Percentiles rank a stretch among this genome's conserved stretches.
phyloP scores from a whole-genome alignment of 2,329 filamentous ascomycete genomes.

The Penicillium expansum region DNA sequence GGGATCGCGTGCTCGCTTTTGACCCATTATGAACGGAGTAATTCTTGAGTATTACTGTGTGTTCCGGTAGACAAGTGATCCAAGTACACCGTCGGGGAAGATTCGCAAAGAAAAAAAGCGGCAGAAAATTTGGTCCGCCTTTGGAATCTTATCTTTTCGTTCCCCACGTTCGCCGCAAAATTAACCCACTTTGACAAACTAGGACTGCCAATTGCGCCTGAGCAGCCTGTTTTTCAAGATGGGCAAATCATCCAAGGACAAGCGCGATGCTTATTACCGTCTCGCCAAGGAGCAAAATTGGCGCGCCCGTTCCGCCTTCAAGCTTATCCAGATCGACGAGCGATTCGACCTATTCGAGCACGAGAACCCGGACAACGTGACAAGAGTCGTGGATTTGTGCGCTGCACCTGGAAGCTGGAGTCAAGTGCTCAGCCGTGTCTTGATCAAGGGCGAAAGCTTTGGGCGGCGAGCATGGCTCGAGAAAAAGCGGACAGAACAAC shows the following conservation, averaged over 20 bases:
- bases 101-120: slow-evolving; percentile 36
- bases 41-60: neutral
- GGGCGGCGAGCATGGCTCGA: slow-evolving; percentile 84
- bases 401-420: slow-evolving; percentile 97
- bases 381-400: slow-evolving; percentile 90
- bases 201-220: slow-evolving; percentile 2
- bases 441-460: slow-evolving; percentile 92
- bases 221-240: slow-evolving; percentile 47
- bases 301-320: slow-evolving; percentile 94
- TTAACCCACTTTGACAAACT: slow-evolving; percentile 14
- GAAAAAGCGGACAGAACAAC: slow-evolving; percentile 62
- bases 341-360: slow-evolving; percentile 89
- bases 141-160: slow-evolving; percentile 34
- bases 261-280: slow-evolving; percentile 95
- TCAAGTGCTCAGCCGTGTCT: slow-evolving; percentile 86
- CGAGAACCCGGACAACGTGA: slow-evolving; percentile 64
- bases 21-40: slow-evolving; percentile 29
- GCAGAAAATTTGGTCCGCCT: slow-evolving; percentile 33
- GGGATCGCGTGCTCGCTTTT: slow-evolving; percentile 36
- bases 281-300: slow-evolving; percentile 98
- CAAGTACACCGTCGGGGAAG: slow-evolving; percentile 14
- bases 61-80: slow-evolving; percentile 3
- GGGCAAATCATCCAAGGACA: slow-evolving; percentile 98
- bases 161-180: slow-evolving; percentile 30
- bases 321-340: slow-evolving; percentile 91